These are phyloP conservation scores for Cyanidiococcus yangmingshanensis DNA, from an alignment of 23 red algal species.

Conservation along the genomic window DNA sequence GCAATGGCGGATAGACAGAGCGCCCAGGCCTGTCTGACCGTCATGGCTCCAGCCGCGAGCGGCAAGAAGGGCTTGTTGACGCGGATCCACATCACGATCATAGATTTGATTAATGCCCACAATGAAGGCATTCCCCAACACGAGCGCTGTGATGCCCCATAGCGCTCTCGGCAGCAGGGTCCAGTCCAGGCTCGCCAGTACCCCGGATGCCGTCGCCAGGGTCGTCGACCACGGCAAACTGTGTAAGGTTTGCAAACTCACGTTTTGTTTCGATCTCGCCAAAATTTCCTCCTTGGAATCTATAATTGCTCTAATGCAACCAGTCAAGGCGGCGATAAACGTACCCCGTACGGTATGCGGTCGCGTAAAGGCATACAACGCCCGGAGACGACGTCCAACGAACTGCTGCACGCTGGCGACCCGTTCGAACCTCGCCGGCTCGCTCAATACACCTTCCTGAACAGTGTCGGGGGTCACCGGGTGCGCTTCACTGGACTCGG, in stretches of 20 bases:
- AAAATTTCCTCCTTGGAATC: conserved; percentile 30
- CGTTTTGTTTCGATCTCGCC: background rate
- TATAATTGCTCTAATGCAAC: conserved; percentile 59
- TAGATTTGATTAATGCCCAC: conserved; percentile 96
- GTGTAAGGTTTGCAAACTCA: background rate
- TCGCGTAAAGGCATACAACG: conserved; percentile 61
- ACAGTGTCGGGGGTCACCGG: background rate
- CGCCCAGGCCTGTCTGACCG: conserved; percentile 37
- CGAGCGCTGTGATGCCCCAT: conserved; percentile 62
- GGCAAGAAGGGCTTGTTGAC: conserved; percentile 98
- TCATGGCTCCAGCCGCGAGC: conserved; percentile 53
- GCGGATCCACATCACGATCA: conserved; percentile 58
- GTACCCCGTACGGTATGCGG: conserved; percentile 99
- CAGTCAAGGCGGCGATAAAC: conserved; percentile 64
- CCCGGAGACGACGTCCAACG: background rate
- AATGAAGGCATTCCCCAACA: conserved; percentile 83
- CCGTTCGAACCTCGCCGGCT: no score
- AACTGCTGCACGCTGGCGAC: background rate
- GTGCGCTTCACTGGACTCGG: background rate
- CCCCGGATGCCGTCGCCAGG: background rate
- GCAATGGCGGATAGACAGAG: conserved; percentile 38
- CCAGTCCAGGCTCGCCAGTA: conserved; percentile 31
- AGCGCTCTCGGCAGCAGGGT: conserved; percentile 48
- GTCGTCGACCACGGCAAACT: background rate
- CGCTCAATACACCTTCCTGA: no score